These are phyloP conservation scores for Zasmidium cellare DNA, from an alignment of 2,329 filamentous ascomycete genomes.

Conservation along the genomic window DNA sequence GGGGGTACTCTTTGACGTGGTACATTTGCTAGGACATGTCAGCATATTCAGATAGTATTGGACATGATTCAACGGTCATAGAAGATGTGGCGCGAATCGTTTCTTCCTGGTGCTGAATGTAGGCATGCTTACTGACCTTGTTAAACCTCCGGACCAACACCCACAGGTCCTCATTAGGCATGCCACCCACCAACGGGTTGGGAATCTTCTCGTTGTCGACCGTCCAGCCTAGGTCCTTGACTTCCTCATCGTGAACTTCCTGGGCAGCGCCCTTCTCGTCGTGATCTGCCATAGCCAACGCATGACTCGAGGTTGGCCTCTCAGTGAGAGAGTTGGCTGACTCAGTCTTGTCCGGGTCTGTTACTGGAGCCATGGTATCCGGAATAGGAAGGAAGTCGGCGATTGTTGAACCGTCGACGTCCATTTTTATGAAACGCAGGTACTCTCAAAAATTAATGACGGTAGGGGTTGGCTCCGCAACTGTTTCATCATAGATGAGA, in stretches of 20 bases:
- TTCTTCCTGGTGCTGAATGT: too few species aligned
- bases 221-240: constrained; percentile 70
- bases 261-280: constrained; percentile 50
- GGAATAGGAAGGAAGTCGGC: constrained; percentile 37
- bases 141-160: constrained; percentile 71
- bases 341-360: constrained; percentile 34
- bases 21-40: constrained; percentile 57
- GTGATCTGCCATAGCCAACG: constrained; percentile 47
- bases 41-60: too few species aligned
- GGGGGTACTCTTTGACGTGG: constrained; percentile 67
- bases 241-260: constrained; percentile 50
- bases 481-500: neutral
- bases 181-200: constrained; percentile 63
- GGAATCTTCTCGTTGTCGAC: constrained; percentile 58
- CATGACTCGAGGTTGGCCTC: constrained; percentile 49
- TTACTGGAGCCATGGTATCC: constrained; percentile 30
- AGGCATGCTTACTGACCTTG: constrained; percentile 60
- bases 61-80: too few species aligned
- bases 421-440: neutral
- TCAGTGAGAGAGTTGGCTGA: constrained; percentile 37
- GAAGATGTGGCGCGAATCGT: too few species aligned
- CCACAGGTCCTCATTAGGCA: constrained; percentile 74
- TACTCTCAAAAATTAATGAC: neutral
- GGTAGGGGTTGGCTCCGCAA: neutral
- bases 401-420: neutral